phyloP scores from a whole-genome alignment of 306 rosid genomes.

The Luffa acutangula region DNA sequence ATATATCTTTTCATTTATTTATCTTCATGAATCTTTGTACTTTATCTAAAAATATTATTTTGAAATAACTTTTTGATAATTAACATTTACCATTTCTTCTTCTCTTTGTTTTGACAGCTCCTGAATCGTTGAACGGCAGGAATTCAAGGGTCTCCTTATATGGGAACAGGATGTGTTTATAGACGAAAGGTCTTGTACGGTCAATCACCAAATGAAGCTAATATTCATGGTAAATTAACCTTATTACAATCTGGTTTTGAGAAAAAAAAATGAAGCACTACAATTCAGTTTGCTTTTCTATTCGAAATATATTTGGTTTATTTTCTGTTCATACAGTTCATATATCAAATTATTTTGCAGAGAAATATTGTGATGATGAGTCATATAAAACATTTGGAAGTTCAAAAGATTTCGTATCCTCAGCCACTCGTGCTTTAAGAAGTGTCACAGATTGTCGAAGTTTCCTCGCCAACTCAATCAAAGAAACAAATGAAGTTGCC shows the following conservation, averaged over 20 bases:
- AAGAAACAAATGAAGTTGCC: conserved; percentile 13
- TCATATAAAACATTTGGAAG: not conserved
- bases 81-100: not conserved
- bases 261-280: too few relatives aligned
- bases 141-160: not conserved
- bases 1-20: not conserved
- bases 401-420: not conserved
- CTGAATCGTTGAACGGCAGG: not conserved
- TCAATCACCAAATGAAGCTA: not conserved
- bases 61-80: not conserved
- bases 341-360: not conserved
- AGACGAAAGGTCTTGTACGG: not conserved
- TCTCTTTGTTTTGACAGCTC: not conserved
- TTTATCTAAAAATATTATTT: not conserved
- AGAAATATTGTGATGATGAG: not conserved
- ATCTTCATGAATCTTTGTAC: not conserved
- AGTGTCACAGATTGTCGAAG: not conserved
- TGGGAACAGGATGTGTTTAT: conserved; percentile 13
- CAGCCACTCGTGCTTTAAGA: not conserved
- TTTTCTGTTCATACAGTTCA: not conserved
- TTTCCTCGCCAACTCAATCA: not conserved
- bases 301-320: not conserved
- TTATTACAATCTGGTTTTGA: not conserved
- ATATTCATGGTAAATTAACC: not conserved
- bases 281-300: too few relatives aligned